Evolutionary conservation across 2,329 filamentous ascomycete species (phyloP).

Genomic region (Verticillium tricorpus): DNA sequence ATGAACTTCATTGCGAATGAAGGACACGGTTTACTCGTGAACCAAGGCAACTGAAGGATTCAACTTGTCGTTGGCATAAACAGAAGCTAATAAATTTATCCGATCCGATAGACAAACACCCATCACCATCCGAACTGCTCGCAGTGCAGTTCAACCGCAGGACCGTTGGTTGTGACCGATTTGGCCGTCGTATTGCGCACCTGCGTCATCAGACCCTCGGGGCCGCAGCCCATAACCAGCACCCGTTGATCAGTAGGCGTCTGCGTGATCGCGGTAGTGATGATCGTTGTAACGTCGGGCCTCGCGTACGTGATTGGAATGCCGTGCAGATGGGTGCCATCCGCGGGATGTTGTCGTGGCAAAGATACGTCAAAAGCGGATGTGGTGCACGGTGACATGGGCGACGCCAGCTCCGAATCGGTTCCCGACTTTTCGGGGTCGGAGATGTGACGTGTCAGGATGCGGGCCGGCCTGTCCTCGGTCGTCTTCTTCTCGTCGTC

Average conservation of each 20-base stretch:
- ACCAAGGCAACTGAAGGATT: neutral
- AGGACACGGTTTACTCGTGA: too few species aligned
- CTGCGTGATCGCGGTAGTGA: constrained; percentile 24
- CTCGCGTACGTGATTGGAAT: constrained; percentile 24
- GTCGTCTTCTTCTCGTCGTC: constrained; percentile 4
- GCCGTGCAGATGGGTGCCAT: constrained; percentile 6
- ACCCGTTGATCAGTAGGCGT: constrained; percentile 26
- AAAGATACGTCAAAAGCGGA: neutral
- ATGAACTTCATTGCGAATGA: too few species aligned
- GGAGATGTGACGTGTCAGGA: constrained; percentile 9
- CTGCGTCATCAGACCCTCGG: constrained; percentile 33
- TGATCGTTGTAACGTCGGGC: constrained; percentile 31
- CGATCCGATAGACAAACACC: neutral
- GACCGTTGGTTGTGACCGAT: constrained; percentile 33
- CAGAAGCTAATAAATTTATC: neutral
- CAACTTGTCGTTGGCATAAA: neutral
- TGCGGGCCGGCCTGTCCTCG: constrained; percentile 4
- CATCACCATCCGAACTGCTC: constrained; percentile 41
- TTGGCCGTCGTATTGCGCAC: constrained; percentile 36
- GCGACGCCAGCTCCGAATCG: constrained; percentile 13
- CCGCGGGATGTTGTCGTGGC: neutral
- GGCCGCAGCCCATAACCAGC: constrained; percentile 42
- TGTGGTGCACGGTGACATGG: constrained; percentile 2
- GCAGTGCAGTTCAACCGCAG: constrained; percentile 42
- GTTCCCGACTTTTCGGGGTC: constrained; percentile 14